These are phyloP conservation scores for Martiniozyma asiatica DNA, from an alignment of 1,139 yeast genomes.

Conservation along the genomic window DNA sequence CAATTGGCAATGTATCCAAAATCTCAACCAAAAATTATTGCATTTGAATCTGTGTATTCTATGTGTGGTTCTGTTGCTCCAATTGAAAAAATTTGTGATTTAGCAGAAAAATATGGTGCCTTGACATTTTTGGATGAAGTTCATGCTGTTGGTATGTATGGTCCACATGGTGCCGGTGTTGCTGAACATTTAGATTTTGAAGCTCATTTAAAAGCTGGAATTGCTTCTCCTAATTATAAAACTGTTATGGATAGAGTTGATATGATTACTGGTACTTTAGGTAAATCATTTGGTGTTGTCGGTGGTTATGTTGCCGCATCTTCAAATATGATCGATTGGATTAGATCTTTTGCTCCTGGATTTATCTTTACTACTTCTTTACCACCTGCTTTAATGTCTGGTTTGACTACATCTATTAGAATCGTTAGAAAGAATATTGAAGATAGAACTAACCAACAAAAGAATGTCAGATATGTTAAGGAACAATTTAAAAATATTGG, in stretches of 20 bases:
- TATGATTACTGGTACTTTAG: conserved; percentile 93
- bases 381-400: conserved; percentile 98
- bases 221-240: conserved; percentile 35
- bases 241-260: conserved; percentile 85
- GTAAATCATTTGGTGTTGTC: conserved; percentile 92
- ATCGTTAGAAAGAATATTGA: conserved; percentile 67
- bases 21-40: conserved; percentile 83
- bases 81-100: conserved; percentile 81
- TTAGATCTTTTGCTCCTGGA: conserved; percentile 94
- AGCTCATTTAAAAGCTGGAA: conserved; percentile 60
- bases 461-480: conserved; percentile 78
- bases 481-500: conserved; percentile 55
- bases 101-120: conserved; percentile 97
- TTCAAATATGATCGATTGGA: conserved; percentile 77
- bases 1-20: conserved; percentile 71
- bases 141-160: conserved; percentile 97
- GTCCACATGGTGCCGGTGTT: conserved; percentile 99
- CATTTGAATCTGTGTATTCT: conserved; percentile 93
- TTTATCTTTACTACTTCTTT: conserved; percentile 91
- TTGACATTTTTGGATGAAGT: conserved; percentile 95
- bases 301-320: conserved; percentile 97
- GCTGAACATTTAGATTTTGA: conserved; percentile 92
- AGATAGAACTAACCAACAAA: conserved; percentile 78
- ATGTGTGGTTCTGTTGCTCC: conserved; percentile 98
- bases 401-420: conserved; percentile 78